These are phyloP conservation scores for Aspergillus carbonarius DNA, from an alignment of 2,329 filamentous ascomycete species.

Conservation along the genomic window DNA sequence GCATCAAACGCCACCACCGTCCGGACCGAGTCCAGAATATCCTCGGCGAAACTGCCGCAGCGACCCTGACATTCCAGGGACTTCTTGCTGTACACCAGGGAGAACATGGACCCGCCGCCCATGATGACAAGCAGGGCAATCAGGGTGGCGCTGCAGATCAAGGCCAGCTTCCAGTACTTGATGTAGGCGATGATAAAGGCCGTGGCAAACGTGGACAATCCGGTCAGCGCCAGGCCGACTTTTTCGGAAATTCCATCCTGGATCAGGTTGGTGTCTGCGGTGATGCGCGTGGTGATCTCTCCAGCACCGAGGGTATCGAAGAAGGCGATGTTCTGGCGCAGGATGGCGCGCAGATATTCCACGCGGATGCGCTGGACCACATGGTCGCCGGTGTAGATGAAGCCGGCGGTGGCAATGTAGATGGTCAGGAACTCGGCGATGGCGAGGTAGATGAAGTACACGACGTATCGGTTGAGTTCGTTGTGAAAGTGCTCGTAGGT, in stretches of 20 bases:
- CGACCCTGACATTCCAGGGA: constrained; percentile 71
- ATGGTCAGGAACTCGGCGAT: constrained; percentile 72
- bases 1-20: constrained; percentile 52
- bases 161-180: constrained; percentile 86
- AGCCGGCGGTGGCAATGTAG: constrained; percentile 77
- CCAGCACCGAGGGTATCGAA: constrained; percentile 88
- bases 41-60: constrained; percentile 50
- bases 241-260: constrained; percentile 93
- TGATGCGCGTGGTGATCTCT: constrained; percentile 89
- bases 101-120: constrained; percentile 67
- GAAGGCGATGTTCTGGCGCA: constrained; percentile 83
- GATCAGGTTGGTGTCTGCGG: constrained; percentile 83
- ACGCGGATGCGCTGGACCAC: constrained; percentile 73
- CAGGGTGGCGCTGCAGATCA: constrained; percentile 78
- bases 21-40: constrained; percentile 51
- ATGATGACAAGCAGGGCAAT: constrained; percentile 72
- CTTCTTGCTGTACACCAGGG: constrained; percentile 74
- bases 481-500: constrained; percentile 56
- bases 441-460: constrained; percentile 81
- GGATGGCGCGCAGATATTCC: constrained; percentile 75
- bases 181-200: constrained; percentile 87
- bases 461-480: constrained; percentile 60
- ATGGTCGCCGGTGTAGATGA: constrained; percentile 80
- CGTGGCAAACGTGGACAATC: constrained; percentile 75
- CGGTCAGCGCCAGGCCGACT: constrained; percentile 71